Evolutionary conservation across 2,329 filamentous ascomycete species (phyloP), one percentile per base, ranked within the genome.

Genomic region (Hypoxylon sp.): DNA sequence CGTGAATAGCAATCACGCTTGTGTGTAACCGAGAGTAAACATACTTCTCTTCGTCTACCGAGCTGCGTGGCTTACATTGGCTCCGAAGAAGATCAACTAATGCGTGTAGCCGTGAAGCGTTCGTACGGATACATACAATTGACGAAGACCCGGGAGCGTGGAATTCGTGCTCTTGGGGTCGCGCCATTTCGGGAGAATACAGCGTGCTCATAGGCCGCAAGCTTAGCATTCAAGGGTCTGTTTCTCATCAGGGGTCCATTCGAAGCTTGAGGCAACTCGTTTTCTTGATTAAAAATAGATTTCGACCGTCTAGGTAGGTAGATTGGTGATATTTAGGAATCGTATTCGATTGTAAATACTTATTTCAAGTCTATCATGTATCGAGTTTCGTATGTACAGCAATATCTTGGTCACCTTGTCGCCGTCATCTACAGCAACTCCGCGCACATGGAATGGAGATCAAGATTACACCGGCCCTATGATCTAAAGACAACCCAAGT

Each of bases 121-220:
- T 54, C 46, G 50, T 54, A 50, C 36, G 25, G 29, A 25, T 16
- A n/a, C n/a, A n/a, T n/a, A n/a, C n/a, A n/a, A n/a, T n/a, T 5
- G 21, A 25, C 26, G 34, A 40, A 48, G n/a, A 51, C 38, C 55
- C 51, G 32, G 32, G 36, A 16, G 34, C 35, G 19, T 55, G 55
- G 55, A 44, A 52, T 55, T 55, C 34, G 47, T 43, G 47, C 31
- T n/a, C n/a, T n/a, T n/a, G n/a, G n/a, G n/a, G 21, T 6, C 52
- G 47, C 47, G 44, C 41, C 44, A 36, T 34, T n/a, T 30, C 51
- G 51, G 51, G 40, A 48, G 34, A 41, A 30, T 50, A 47, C 50
- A 40, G 29, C 9, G 43, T n/a, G n/a, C n/a, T n/a, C n/a, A n/a
- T n/a, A n/a, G n/a, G n/a, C n/a, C n/a, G n/a, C n/a, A n/a, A n/a